Evolutionary conservation across 768 basidiomycete species (phyloP), one percentile per base, ranked within the genome.

Genomic region (Phanerochaete sordida): DNA sequence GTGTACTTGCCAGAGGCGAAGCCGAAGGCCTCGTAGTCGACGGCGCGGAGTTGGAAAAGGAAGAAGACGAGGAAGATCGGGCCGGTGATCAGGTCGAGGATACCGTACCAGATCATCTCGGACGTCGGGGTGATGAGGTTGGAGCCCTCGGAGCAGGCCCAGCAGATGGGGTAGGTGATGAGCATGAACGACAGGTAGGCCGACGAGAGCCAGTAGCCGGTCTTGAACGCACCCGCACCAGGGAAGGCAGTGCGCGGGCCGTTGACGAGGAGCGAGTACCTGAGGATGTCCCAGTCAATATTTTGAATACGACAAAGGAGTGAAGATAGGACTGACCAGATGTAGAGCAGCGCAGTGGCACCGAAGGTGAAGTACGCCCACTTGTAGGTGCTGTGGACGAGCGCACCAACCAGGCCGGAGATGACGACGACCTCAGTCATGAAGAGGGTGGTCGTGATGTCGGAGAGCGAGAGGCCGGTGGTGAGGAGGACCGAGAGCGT

Each of bases 101-200:
- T 73, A 48, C 82, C 82, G 68, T 83, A 83, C 66, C 75, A 79
- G 58, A 82, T 72, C 80, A 83, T 83, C 69, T 84, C 83, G 6
- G 74, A 71, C 39, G 79, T 76, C 31, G 79, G 75, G 5, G 76
- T 64, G 65, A 85, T 84, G 55, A 72, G 73, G 68, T 83, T 79
- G 5, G 74, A 72, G 12, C 83, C 83, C 56, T 84, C 83, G 23
- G 77, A 75, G 35, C 81, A 73, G 51, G 78, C 83, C 84, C 83
- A 85, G 27, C 74, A 75, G 62, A 85, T 77, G 11, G 84, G 81
- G 72, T 85, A 85, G 15, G 82, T 62, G 56, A 80, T 53, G 81
- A 81, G 84, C 63, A 85, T 73, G 70, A 83, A 75, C n/a, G 77
- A 73, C 58, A 85, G 72, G 71, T 76, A 77, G n/a, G 61, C 63